Evolutionary conservation across 2,329 filamentous ascomycete genomes (phyloP), one percentile per base, ranked within the genome.

Genomic region (Colletotrichum liaoningense): DNA sequence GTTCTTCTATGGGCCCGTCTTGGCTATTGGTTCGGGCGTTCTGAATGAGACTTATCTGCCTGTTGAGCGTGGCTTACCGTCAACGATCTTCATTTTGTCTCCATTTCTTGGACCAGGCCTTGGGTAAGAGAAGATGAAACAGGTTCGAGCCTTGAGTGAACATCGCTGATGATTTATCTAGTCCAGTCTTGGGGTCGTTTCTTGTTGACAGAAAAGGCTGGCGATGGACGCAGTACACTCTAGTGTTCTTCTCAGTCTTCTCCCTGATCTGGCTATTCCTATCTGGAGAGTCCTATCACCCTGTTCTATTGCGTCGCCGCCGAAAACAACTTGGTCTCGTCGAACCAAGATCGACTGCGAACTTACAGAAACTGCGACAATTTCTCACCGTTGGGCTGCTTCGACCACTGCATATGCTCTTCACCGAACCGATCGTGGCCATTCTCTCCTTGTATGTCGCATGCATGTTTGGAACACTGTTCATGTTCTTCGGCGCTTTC

Each of bases 361-460:
- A 6, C 42, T 46, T n/a, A 16, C 42, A 46, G 19, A 19, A n/a
- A 46, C 7, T n/a, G 14, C 16, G 42, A 16, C 42, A 46, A 46
- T 46, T 46, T 16, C 16, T 46, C 42, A 46, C 42, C 7, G 42
- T 46, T n/a, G 16, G 42, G 6, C 14, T 46, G 19, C 19, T 46
- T 46, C 42, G 42, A 46, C 42, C 42, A 3, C 42, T 46, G 19
- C 42, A n/a, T 19, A 91, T 93, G 85, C 83, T 93, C 6, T 78
- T 90, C 56, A 86, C 87, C 1, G 91, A 93, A 76, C 91, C 91
- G 1, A 91, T 93, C 42, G 88, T 92, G 2, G 86, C 87, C 9
- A 89, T 91, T 66, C 79, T 86, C 35, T 86, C 84, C 38, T 76
- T 89, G 0, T 89, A 89, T 75, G 83, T 86, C 0, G 81, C 87